Conservation (phyloP, 2,329 filamentous ascomycete species). For the Microcyclospora tardicrescens region DNA sequence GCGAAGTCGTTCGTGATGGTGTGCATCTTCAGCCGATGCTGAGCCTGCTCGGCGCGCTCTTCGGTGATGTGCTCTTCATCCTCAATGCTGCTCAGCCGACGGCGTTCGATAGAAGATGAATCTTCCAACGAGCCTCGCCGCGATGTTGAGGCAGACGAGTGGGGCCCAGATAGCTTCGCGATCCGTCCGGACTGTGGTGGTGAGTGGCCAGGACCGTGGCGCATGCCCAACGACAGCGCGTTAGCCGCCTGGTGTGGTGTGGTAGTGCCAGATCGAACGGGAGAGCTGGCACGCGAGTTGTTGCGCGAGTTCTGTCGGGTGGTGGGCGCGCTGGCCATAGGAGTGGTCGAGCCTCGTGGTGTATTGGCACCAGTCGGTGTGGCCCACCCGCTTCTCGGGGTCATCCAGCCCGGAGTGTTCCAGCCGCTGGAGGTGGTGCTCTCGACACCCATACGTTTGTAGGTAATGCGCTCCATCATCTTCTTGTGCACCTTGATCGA, state of each 20-base stretch:
- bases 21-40: conserved; percentile 16
- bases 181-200: conserved; percentile 6
- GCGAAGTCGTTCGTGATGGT: conserved; percentile 15
- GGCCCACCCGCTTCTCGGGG: conserved; percentile 30
- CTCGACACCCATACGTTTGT: conserved; percentile 19
- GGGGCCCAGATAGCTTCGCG: background rate
- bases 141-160: conserved; percentile 3
- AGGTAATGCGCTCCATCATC: conserved; percentile 27
- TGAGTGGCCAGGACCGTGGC: conserved; percentile 19
- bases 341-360: conserved; percentile 18
- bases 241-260: conserved; percentile 10
- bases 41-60: conserved; percentile 20
- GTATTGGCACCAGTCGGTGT: conserved; percentile 29
- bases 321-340: conserved; percentile 16
- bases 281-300: conserved; percentile 11
- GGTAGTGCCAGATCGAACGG: conserved; percentile 16
- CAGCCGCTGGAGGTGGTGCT: conserved; percentile 19
- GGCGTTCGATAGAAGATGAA: conserved; percentile 1
- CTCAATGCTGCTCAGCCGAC: conserved; percentile 16
- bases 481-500: conserved; percentile 46
- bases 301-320: conserved; percentile 11
- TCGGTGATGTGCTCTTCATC: conserved; percentile 22
- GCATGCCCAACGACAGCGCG: conserved; percentile 19
- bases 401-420: conserved; percentile 26
- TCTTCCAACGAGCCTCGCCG: background rate